Conservation (phyloP, 1,284 basidiomycete species). For the Trichosporon asahii region DNA sequence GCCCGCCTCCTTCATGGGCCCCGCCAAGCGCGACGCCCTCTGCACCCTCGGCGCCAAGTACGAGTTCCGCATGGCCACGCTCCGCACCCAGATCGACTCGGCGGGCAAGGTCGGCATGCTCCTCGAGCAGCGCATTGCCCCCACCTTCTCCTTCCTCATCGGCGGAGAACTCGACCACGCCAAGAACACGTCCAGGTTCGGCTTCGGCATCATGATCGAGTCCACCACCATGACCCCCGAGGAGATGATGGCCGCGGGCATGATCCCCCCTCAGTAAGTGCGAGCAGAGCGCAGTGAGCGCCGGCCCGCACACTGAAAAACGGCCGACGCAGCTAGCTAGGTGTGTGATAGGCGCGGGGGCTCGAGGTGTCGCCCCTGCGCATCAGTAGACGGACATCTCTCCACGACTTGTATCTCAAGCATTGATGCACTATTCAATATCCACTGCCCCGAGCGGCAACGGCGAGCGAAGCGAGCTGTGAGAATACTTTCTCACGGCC, state of each 20-base stretch:
- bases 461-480: not conserved
- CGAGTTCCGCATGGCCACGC: slow-evolving; percentile 88
- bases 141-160: slow-evolving; percentile 89
- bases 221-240: slow-evolving; percentile 49
- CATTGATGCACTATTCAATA: slow-evolving; percentile 37
- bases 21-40: slow-evolving; percentile 78
- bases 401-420: slow-evolving; percentile 33
- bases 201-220: slow-evolving; percentile 95
- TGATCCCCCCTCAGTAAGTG: slow-evolving; percentile 38
- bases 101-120: slow-evolving; percentile 90
- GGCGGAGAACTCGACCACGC: slow-evolving; percentile 98
- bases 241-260: slow-evolving; percentile 52
- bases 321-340: not conserved
- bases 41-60: slow-evolving; percentile 94
- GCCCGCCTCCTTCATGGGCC: slow-evolving; percentile 56
- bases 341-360: slow-evolving; percentile 1
- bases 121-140: slow-evolving; percentile 93
- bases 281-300: not conserved
- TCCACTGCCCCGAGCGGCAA: slow-evolving; percentile 1
- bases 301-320: not conserved
- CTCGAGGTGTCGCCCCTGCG: not conserved
- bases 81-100: slow-evolving; percentile 87
- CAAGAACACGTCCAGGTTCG: slow-evolving; percentile 92
- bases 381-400: slow-evolving; percentile 13
- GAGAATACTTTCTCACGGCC: too few species aligned